A percentile compares a stretch with the other conserved stretches of the same genome.
Conservation (phyloP, 1,284 basidiomycete species). For the Erythrobasidium hasegawianum region DNA sequence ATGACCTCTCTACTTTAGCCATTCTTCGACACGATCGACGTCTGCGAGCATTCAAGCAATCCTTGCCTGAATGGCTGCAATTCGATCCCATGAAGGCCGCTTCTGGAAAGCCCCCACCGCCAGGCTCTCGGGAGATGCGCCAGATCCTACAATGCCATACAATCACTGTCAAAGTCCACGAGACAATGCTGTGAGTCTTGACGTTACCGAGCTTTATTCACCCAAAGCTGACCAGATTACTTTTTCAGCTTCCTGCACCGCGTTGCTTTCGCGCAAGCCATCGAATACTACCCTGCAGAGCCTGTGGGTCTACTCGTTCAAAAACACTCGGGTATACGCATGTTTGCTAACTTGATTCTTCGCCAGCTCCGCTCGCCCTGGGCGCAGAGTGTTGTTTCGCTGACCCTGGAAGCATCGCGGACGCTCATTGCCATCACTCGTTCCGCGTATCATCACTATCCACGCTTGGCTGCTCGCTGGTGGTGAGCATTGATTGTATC, state of each 20-base stretch:
- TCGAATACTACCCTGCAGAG: slow-evolving; percentile 27
- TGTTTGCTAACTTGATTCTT: not conserved
- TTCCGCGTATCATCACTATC: slow-evolving; percentile 22
- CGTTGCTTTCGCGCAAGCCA: slow-evolving; percentile 32
- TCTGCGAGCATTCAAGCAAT: slow-evolving; percentile 24
- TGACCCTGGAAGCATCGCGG: slow-evolving; percentile 25
- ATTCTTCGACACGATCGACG: slow-evolving; percentile 31
- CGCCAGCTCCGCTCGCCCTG: slow-evolving; percentile 25
- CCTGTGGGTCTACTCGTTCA: slow-evolving; percentile 5
- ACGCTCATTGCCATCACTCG: slow-evolving; percentile 27
- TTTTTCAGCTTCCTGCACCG: slow-evolving; percentile 27
- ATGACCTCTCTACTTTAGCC: not conserved
- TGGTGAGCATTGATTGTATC: not conserved
- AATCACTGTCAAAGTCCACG: slow-evolving; percentile 24
- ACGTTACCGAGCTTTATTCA: not conserved
- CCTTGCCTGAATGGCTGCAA: slow-evolving; percentile 28
- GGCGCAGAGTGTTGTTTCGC: slow-evolving; percentile 32
- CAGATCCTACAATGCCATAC: slow-evolving; percentile 25
- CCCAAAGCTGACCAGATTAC: not conserved
- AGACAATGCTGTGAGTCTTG: slow-evolving; percentile 21
- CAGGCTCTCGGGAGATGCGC: slow-evolving; percentile 18
- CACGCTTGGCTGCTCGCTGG: slow-evolving; percentile 10
- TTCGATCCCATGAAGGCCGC: slow-evolving; percentile 15
- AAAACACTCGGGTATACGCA: no score
- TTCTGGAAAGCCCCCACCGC: not conserved